Percentiles rank a stretch among this genome's conserved stretches.
Conservation (phyloP, 257 asterid genomes). For the Plectranthus barbatus region DNA sequence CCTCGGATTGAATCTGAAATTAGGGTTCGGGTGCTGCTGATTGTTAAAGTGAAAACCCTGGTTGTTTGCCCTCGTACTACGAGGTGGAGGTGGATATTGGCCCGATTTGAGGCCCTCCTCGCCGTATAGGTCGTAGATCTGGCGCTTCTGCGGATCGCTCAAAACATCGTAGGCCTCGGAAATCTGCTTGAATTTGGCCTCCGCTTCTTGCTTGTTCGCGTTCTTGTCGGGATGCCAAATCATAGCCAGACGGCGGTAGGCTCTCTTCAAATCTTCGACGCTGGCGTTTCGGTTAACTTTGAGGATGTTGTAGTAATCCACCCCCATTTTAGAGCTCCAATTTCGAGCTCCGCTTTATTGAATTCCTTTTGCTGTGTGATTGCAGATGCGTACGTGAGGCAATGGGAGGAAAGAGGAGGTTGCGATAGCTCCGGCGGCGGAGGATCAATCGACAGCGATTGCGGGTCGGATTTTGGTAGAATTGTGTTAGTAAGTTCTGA, state of each 20-base stretch:
- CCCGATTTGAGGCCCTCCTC: slow-evolving; percentile 92
- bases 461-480: slow-evolving; percentile 10
- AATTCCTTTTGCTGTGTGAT: not conserved
- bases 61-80: slow-evolving; percentile 26
- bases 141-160: slow-evolving; percentile 88
- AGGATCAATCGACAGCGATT: not conserved
- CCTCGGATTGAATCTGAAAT: slow-evolving; percentile 75
- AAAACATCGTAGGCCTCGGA: slow-evolving; percentile 94
- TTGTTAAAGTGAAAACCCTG: slow-evolving; percentile 21
- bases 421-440: not conserved
- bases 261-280: slow-evolving; percentile 77
- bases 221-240: slow-evolving; percentile 99
- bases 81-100: slow-evolving; percentile 59
- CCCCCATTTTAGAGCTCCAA: slow-evolving; percentile 51
- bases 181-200: slow-evolving; percentile 89
- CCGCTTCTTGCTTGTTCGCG: slow-evolving; percentile 66
- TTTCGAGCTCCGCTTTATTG: not conserved
- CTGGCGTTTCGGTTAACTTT: slow-evolving; percentile 92
- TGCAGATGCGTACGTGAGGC: not conserved
- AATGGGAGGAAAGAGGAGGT: not conserved
- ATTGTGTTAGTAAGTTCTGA: not conserved
- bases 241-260: slow-evolving; percentile 87
- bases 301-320: slow-evolving; percentile 92
- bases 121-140: slow-evolving; percentile 84
- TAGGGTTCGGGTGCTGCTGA: slow-evolving; percentile 75